These are phyloP conservation scores for Melaleuca quinquenervia DNA, from an alignment of 345 rosid genomes.

Conservation along the genomic window DNA sequence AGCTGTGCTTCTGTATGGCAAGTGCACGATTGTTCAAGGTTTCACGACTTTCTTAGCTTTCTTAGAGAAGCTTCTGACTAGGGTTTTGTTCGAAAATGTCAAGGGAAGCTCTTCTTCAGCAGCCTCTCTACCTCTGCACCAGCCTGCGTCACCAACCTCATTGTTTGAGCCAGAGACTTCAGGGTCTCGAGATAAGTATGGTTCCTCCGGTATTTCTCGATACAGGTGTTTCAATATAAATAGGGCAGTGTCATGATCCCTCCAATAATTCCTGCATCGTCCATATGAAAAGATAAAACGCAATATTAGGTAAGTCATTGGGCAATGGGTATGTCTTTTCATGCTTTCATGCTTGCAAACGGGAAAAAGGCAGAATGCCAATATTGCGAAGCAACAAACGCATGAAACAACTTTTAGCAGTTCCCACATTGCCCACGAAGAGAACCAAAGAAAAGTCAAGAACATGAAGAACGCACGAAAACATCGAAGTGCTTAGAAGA, in stretches of 20 bases:
- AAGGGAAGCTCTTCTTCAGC: conserved; percentile 68
- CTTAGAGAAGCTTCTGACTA: conserved; percentile 42
- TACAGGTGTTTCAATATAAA: conserved; percentile 84
- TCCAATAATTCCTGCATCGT: conserved; percentile 89
- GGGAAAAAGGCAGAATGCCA: neutral
- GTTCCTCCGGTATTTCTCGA: conserved; percentile 58
- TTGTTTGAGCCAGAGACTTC: conserved; percentile 14
- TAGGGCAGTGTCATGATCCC: conserved; percentile 87
- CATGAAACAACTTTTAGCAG: neutral
- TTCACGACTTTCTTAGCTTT: conserved; percentile 36
- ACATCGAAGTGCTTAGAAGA: neutral
- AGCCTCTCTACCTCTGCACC: conserved; percentile 38
- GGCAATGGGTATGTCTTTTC: neutral
- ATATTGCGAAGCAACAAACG: neutral
- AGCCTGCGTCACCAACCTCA: conserved; percentile 15
- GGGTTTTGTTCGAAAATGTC: conserved; percentile 49
- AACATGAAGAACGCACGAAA: neutral
- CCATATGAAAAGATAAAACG: neutral
- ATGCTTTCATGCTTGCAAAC: neutral
- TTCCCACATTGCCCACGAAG: neutral
- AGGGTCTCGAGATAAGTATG: conserved; percentile 17
- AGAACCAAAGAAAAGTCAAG: neutral
- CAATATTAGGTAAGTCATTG: neutral
- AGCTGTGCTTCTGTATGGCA: neutral
- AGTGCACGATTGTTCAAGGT: neutral